A percentile compares a stretch with the other conserved stretches of the same genome.
Conservation (phyloP, 441 rosid species). For the Oxalis stricta region DNA sequence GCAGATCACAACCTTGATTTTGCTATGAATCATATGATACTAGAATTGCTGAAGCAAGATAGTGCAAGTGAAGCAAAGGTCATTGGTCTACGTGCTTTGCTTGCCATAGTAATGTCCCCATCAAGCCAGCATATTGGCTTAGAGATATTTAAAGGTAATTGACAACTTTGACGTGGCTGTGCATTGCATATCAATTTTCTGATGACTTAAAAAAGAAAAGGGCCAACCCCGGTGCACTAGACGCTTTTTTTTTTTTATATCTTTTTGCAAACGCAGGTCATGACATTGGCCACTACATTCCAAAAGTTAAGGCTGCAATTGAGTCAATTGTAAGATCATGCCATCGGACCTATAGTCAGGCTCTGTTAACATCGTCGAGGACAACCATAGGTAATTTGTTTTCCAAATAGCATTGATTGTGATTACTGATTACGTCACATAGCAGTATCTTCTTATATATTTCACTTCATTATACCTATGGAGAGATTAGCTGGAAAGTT, state of each 20-base stretch:
- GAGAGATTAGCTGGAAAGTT: too few relatives aligned
- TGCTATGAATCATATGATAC: slow-evolving; percentile 96
- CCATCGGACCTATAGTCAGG: slow-evolving; percentile 72
- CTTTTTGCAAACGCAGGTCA: slow-evolving; percentile 40
- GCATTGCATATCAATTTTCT: neutral
- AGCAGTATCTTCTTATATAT: too few relatives aligned
- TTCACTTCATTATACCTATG: too few relatives aligned
- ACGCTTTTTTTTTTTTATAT: slow-evolving; percentile 3
- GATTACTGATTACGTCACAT: too few relatives aligned
- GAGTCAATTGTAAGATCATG: slow-evolving; percentile 92
- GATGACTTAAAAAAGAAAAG: too few relatives aligned
- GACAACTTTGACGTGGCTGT: neutral
- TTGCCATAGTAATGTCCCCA: slow-evolving; percentile 89
- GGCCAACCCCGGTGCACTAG: too few relatives aligned
- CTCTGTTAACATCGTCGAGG: slow-evolving; percentile 87
- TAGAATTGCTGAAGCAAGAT: slow-evolving; percentile 95
- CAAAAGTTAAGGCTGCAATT: slow-evolving; percentile 97
- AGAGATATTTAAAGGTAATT: slow-evolving; percentile 81
- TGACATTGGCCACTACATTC: slow-evolving; percentile 87
- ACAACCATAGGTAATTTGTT: slow-evolving; percentile 60
- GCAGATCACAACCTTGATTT: slow-evolving; percentile 99
- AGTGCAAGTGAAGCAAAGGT: slow-evolving; percentile 96
- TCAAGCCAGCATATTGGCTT: slow-evolving; percentile 79
- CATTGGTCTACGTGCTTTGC: slow-evolving; percentile 94
- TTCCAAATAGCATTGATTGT: neutral